Base-by-base conservation (phyloP, 805 yeast species). In the Starmerella davenportii region DNA sequence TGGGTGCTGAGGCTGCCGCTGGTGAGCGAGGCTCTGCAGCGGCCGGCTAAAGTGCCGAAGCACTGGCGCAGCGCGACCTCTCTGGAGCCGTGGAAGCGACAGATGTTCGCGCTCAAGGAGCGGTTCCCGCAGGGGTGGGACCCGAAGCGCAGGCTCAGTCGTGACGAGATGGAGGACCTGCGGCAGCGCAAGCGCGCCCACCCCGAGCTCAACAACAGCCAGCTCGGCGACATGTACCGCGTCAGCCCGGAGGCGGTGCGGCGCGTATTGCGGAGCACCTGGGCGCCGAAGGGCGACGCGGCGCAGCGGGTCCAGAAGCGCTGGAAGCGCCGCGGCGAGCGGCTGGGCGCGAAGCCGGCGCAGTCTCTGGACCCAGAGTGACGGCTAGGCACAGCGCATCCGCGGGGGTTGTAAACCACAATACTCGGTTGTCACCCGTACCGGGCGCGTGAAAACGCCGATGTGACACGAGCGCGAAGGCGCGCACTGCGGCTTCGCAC, bases 201-300 rank as follows among this genome's bases (percentile, higher is more conserved):
- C 44, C 94, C 95, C 0, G 64, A 68, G n/a, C 45, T 79, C 38
- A 69, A 68, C 3, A 66, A 76, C 2, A 59, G 61, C 2, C 76
- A 72, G 32, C 54, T 85, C 4, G 76, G 82, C 0, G 61, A 67
- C 24, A 68, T 67, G 51, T 84, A 77, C 57, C 62, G 68, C 36
- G 66, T 81, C 4, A 77, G 90, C 1, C 87, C 92, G 1, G 92
- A 84, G 47, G 79, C 85, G 0, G 69, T 84, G 2, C 63, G 93
- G 42, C 68, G 93, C 45, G 81, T 85, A 16, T 54, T 85, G 46
- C 74, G 72, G 52, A 74, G 87, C 4, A 71, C 66, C 29, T 85
- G 93, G 92, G 58, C 54, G 15, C 93, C 94, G 0, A 62, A 56
- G 4, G 65, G 60, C 1, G 65, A 64, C n/a, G 79, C 75, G 42